Percentiles rank a stretch among this genome's conserved stretches.
These are phyloP conservation scores for Saccharomycopsis synnaedendra DNA, from an alignment of 805 yeast genomes.

Conservation along the genomic window DNA sequence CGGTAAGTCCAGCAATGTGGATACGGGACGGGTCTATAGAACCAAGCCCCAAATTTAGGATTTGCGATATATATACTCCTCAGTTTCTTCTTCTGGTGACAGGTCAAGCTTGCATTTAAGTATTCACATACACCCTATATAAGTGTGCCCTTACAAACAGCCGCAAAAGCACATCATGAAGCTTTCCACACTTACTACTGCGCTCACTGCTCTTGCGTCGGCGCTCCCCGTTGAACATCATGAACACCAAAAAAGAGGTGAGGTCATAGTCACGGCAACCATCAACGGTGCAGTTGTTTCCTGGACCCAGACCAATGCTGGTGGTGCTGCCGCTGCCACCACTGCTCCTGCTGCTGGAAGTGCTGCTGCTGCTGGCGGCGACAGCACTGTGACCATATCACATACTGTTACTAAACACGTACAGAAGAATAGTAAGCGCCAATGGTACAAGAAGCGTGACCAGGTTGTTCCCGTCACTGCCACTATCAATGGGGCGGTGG, in stretches of 20 bases:
- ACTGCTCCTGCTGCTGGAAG: neutral
- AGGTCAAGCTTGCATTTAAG: neutral
- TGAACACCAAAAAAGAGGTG: constrained; percentile 1
- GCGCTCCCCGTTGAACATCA: neutral
- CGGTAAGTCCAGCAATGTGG: too few species aligned
- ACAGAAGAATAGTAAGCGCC: too few species aligned
- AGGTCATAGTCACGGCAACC: constrained; percentile 9
- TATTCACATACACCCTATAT: neutral
- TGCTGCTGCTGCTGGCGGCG: constrained; percentile 2
- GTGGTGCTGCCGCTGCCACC: constrained; percentile 1
- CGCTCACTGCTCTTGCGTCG: neutral
- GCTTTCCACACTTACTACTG: neutral
- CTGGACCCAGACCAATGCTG: constrained; percentile 6
- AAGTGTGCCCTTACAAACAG: neutral
- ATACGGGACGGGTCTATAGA: too few species aligned
- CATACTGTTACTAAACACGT: neutral
- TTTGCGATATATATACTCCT: too few species aligned
- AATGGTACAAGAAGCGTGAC: neutral
- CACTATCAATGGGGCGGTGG: neutral
- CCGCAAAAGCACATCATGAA: neutral
- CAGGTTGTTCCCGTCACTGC: constrained; percentile 1
- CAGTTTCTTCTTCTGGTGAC: neutral
- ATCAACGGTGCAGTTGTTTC: constrained; percentile 4
- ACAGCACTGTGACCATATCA: neutral
- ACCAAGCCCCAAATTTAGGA: too few species aligned